These are phyloP conservation scores for Saturnispora saitoi DNA, from an alignment of 805 yeast species.

Conservation along the genomic window DNA sequence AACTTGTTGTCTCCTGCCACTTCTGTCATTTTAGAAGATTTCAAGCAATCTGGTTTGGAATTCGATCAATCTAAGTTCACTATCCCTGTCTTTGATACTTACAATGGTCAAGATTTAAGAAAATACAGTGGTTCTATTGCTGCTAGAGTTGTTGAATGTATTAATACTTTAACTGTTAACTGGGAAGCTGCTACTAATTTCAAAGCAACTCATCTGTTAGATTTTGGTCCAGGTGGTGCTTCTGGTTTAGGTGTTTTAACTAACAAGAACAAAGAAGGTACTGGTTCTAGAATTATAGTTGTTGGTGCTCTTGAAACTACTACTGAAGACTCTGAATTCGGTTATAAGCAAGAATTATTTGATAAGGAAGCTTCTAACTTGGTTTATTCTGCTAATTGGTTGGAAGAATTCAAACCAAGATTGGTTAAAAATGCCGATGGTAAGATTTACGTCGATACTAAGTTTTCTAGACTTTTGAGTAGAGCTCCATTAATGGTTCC, in stretches of 20 bases:
- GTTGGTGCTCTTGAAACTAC: conserved; percentile 81
- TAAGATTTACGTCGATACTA: conserved; percentile 82
- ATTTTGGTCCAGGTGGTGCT: conserved; percentile 98
- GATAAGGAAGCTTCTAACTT: conserved; percentile 57
- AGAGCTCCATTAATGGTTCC: conserved; percentile 97
- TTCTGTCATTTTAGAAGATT: conserved; percentile 55
- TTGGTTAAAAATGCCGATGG: conserved; percentile 68
- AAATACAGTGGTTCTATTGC: conserved; percentile 43
- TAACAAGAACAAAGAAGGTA: conserved; percentile 96
- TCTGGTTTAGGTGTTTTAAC: conserved; percentile 95
- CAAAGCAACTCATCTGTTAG: conserved; percentile 79
- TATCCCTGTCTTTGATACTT: conserved; percentile 90
- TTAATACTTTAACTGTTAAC: conserved; percentile 81
- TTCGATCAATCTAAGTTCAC: conserved; percentile 48
- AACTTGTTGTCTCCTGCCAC: conserved; percentile 71
- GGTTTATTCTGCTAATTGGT: conserved; percentile 87
- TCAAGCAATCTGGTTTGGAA: conserved; percentile 47
- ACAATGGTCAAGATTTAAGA: conserved; percentile 72
- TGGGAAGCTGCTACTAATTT: conserved; percentile 90
- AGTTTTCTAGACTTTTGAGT: conserved; percentile 84
- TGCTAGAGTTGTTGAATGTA: conserved; percentile 68
- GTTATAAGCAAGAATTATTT: conserved; percentile 92
- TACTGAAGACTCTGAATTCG: conserved; percentile 72
- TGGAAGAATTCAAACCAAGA: conserved; percentile 77
- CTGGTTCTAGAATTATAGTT: conserved; percentile 89